phyloP scores from a whole-genome alignment of 1,139 yeast species.

The Geotrichum fermentans region DNA sequence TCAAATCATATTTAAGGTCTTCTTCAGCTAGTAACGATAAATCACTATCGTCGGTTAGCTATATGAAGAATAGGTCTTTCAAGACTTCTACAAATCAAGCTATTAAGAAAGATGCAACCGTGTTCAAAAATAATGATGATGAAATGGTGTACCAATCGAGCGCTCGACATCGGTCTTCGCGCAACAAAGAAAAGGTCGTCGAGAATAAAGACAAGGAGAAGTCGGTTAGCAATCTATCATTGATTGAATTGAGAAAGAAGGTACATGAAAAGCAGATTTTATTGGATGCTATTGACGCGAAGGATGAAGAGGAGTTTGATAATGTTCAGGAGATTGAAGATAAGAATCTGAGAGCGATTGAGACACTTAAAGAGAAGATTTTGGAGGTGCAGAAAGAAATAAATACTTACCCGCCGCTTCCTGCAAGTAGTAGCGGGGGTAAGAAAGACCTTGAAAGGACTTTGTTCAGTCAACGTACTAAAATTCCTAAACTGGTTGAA shows the following conservation, averaged over 20 bases:
- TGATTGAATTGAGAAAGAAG: slow-evolving; percentile 54
- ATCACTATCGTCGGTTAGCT: slow-evolving; percentile 24
- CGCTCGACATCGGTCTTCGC: slow-evolving; percentile 51
- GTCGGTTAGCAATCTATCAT: slow-evolving; percentile 27
- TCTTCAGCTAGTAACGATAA: slow-evolving; percentile 24
- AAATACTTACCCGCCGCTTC: slow-evolving; percentile 33
- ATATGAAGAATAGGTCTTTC: slow-evolving; percentile 31
- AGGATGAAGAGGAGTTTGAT: slow-evolving; percentile 53
- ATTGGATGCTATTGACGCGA: slow-evolving; percentile 67
- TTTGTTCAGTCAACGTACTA: slow-evolving; percentile 55
- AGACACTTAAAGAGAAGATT: slow-evolving; percentile 58
- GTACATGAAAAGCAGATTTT: slow-evolving; percentile 67
- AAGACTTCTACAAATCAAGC: slow-evolving; percentile 35
- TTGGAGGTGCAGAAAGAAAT: slow-evolving; percentile 51
- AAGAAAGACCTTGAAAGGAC: slow-evolving; percentile 47
- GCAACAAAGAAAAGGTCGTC: slow-evolving; percentile 24
- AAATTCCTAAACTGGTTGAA: slow-evolving; percentile 63
- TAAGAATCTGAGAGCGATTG: slow-evolving; percentile 55
- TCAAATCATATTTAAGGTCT: slow-evolving; percentile 44
- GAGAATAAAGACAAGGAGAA: slow-evolving; percentile 44
- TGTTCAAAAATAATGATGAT: slow-evolving; percentile 59
- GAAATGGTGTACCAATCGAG: slow-evolving; percentile 65
- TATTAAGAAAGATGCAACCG: slow-evolving; percentile 47
- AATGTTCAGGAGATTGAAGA: slow-evolving; percentile 42
- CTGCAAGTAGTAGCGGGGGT: slow-evolving; percentile 28